Evolutionary conservation across 2,329 filamentous ascomycete species (phyloP), one percentile per base, ranked within the genome.

Genomic region (Coniochaeta sp.): DNA sequence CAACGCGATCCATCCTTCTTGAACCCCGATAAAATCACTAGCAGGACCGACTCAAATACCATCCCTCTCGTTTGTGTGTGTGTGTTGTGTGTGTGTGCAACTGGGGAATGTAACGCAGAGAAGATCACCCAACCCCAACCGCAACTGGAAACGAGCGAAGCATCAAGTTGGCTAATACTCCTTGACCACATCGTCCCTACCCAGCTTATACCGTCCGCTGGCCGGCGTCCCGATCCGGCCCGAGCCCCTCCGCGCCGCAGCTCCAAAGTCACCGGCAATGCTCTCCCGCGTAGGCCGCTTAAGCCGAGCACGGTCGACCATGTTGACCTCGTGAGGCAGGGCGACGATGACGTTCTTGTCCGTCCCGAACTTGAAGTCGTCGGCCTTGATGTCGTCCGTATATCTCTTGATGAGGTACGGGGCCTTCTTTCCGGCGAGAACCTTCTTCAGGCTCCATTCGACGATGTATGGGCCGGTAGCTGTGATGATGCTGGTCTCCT

Each of bases 281-380:
- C 92, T 97, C 79, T 99, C 92, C 40, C 95, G 81, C 0, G 95
- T 98, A 1, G 93, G 92, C 69, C 88, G 88, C 80, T 91, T 91
- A 70, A 99, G 83, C 61, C 86, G 88, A 67, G 89, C 84, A 74
- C 93, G 93, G 54, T 88, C 89, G 14, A 99, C 91, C 93, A 98
- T 98, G 74, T 97, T 96, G 66, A 99, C 95, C 73, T 98, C 93
- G 71, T 99, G 96, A 1, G 95, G 93, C 64, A 99, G 79, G 0
- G 95, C 95, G 38, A 99, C 93, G 69, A 99, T 96, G 68, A 99
- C 91, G 69, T 97, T 97, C 84, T 96, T 96, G 74, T 99, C 95
- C 6, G 89, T 93, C 55, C 93, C 93, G 70, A 92, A 99, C 69
- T 95, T 92, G 86, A 99, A 99, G 73, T 99, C 96, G 73, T 99